Evolutionary conservation across 1,284 basidiomycete genomes (phyloP).

Genomic region (Taiwanofungus camphoratus): DNA sequence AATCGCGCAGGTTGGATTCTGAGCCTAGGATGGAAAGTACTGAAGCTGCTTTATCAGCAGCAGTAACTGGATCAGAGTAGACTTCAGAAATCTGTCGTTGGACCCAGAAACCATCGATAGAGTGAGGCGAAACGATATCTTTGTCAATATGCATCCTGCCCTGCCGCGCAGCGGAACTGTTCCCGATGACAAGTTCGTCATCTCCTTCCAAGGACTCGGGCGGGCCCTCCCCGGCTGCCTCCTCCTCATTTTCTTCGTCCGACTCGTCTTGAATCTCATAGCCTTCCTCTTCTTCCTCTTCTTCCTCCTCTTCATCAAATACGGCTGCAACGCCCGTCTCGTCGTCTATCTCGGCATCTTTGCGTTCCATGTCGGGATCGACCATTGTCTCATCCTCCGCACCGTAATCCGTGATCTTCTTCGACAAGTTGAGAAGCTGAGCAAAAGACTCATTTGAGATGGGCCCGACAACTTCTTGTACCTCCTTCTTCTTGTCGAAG

Average conservation of each 20-base stretch:
- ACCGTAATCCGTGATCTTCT: constrained; percentile 96
- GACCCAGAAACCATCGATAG: constrained; percentile 97
- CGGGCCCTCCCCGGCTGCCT: constrained; percentile 38
- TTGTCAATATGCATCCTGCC: constrained; percentile 57
- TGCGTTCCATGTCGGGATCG: constrained; percentile 71
- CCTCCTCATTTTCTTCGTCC: constrained; percentile 68
- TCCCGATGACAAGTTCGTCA: constrained; percentile 73
- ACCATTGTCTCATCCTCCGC: constrained; percentile 77
- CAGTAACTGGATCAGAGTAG: constrained; percentile 92
- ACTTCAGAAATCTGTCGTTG: constrained; percentile 89
- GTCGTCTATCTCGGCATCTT: constrained; percentile 83
- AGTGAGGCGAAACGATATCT: constrained; percentile 83
- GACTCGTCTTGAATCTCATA: constrained; percentile 76
- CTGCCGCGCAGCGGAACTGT: constrained; percentile 39
- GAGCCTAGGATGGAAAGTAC: constrained; percentile 89
- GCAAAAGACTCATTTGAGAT: constrained; percentile 77
- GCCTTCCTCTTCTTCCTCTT: constrained; percentile 85
- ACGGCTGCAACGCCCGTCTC: constrained; percentile 94
- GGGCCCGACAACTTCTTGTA: constrained; percentile 75
- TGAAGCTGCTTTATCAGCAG: constrained; percentile 84
- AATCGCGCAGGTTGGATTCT: constrained; percentile 87
- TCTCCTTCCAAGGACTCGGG: constrained; percentile 44
- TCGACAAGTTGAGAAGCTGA: constrained; percentile 82
- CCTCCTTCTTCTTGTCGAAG: constrained; percentile 96
- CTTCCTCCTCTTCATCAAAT: constrained; percentile 93